These are phyloP conservation scores for Leptographium flavum DNA, from an alignment of 2,329 filamentous ascomycete genomes.

Conservation along the genomic window DNA sequence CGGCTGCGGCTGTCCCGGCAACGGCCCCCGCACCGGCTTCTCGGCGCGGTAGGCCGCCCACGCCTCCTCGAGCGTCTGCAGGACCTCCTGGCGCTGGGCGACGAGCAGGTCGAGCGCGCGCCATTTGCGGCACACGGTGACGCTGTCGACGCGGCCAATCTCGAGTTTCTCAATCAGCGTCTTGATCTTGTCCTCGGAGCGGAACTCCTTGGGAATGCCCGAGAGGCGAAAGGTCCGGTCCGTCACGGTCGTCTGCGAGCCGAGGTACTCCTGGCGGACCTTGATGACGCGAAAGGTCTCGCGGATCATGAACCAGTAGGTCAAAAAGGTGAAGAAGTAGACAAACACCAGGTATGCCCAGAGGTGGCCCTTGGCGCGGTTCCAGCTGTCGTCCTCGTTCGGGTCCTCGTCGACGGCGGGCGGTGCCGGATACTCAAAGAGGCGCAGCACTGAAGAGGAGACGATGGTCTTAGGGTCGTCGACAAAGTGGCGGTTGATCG, in stretches of 20 bases:
- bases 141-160: conserved; percentile 79
- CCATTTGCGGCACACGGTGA: conserved; percentile 82
- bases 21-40: conserved; percentile 20
- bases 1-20: no score
- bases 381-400: conserved; percentile 18
- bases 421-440: not conserved
- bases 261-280: conserved; percentile 79
- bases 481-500: conserved; percentile 62
- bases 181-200: conserved; percentile 72
- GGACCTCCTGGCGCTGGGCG: conserved; percentile 44
- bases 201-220: conserved; percentile 66
- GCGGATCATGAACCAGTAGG: conserved; percentile 67
- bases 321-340: conserved; percentile 76
- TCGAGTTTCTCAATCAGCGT: conserved; percentile 74
- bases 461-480: conserved; percentile 5
- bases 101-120: conserved; percentile 63
- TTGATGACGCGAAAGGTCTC: conserved; percentile 79
- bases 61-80: conserved; percentile 66
- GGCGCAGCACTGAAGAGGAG: not conserved
- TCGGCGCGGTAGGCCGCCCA: conserved; percentile 67
- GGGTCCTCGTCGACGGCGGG: conserved; percentile 2
- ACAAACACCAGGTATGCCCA: conserved; percentile 95
- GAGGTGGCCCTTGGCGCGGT: conserved; percentile 41
- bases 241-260: conserved; percentile 86
- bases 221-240: conserved; percentile 87